A percentile compares a stretch with the other conserved stretches of the same genome.
Conservation (phyloP, 2,329 filamentous ascomycete species). For the Talaromyces sp. region DNA sequence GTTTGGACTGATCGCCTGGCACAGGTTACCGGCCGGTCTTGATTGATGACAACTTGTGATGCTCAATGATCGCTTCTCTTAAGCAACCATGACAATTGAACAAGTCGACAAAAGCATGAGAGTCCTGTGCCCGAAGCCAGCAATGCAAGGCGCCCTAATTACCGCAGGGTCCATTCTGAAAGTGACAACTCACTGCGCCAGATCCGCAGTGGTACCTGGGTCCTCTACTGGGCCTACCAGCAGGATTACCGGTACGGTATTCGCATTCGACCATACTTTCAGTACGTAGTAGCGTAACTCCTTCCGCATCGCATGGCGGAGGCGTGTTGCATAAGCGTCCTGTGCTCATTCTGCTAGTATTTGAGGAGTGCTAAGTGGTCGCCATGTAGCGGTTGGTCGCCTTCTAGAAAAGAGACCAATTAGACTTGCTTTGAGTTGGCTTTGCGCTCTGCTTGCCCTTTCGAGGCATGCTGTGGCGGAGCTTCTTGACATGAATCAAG, state of each 20-base stretch:
- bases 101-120: neutral
- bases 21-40: neutral
- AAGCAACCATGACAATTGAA: neutral
- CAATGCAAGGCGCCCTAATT: neutral
- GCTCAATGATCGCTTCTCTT: neutral
- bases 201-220: conserved; percentile 8
- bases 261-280: neutral
- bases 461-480: conserved; percentile 1
- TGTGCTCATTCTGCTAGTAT: neutral
- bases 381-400: conserved; percentile 2
- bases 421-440: neutral
- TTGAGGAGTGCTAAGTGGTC: neutral
- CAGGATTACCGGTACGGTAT: neutral
- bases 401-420: conserved; percentile 12
- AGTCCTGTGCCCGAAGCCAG: neutral
- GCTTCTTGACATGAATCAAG: neutral
- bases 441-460: neutral
- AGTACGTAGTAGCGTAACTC: neutral
- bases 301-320: conserved; percentile 10
- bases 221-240: neutral
- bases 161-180: neutral
- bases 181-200: conserved; percentile 9
- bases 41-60: neutral
- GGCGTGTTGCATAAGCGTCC: conserved; percentile 9
- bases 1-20: neutral